These are phyloP conservation scores for Aspergillus sclerotioniger DNA, from an alignment of 495 filamentous ascomycete genomes.

Conservation along the genomic window DNA sequence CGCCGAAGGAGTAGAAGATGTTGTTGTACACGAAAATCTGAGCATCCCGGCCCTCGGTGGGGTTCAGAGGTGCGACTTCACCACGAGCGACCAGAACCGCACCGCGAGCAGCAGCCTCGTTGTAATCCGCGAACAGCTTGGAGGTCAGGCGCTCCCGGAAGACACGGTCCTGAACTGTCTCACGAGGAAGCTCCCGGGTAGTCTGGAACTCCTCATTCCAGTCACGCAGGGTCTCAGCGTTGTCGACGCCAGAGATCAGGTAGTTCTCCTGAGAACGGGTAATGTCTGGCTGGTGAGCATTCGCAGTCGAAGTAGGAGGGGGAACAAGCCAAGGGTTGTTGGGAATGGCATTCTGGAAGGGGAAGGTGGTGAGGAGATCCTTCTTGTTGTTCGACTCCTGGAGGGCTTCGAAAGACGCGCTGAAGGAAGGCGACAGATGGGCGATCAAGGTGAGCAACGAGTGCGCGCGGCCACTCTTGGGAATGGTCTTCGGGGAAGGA, in stretches of 20 bases:
- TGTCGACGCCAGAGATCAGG: conserved; percentile 84
- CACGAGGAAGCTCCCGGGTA: conserved; percentile 86
- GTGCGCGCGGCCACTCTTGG: conserved; percentile 72
- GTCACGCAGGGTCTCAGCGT: conserved; percentile 88
- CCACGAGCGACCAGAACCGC: conserved; percentile 91
- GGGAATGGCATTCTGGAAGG: conserved; percentile 89
- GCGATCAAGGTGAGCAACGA: conserved; percentile 80
- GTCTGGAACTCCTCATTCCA: conserved; percentile 99
- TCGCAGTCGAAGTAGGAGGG: conserved; percentile 56
- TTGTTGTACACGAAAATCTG: conserved; percentile 99
- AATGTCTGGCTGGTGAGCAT: conserved; percentile 74
- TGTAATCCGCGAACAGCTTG: conserved; percentile 97
- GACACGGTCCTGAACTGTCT: conserved; percentile 91
- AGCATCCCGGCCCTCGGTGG: conserved; percentile 85
- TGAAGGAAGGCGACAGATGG: conserved; percentile 79
- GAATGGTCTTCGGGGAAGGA: conserved; percentile 68
- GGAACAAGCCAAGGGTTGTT: conserved; percentile 91
- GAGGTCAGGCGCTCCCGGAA: conserved; percentile 91
- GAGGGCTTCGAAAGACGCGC: conserved; percentile 64
- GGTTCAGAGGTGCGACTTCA: conserved; percentile 94
- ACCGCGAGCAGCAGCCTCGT: conserved; percentile 88
- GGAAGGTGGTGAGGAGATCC: conserved; percentile 89
- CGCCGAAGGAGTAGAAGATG: conserved; percentile 98
- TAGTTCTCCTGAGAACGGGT: conserved; percentile 91
- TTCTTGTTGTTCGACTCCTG: conserved; percentile 78